Percentiles rank a stretch among this genome's conserved stretches.
Evolutionary conservation across 768 basidiomycete species (phyloP).

Genomic region (Galerina marginata): DNA sequence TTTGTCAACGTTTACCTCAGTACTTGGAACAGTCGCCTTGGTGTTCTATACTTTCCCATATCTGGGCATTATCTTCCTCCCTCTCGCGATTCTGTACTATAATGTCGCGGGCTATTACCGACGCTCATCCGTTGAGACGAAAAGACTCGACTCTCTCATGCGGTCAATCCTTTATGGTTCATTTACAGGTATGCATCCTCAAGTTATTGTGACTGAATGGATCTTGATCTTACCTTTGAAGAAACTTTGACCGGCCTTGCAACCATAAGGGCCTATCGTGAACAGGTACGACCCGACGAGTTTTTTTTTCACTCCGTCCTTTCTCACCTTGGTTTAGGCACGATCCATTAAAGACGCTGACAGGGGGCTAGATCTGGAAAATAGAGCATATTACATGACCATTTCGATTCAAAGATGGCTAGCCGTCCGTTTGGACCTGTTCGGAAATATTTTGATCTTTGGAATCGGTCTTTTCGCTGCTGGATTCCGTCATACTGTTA

Average conservation of each 20-base stretch:
- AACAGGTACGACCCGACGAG: slow-evolving; percentile 44
- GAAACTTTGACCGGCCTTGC: slow-evolving; percentile 69
- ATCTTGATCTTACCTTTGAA: slow-evolving; percentile 24
- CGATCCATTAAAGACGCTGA: slow-evolving; percentile 60
- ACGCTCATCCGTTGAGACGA: slow-evolving; percentile 65
- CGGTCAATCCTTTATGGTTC: slow-evolving; percentile 63
- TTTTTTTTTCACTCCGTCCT: neutral
- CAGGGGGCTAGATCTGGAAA: slow-evolving; percentile 59
- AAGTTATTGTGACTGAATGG: neutral
- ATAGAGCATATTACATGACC: slow-evolving; percentile 69
- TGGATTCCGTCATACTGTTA: slow-evolving; percentile 61
- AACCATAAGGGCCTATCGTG: slow-evolving; percentile 65
- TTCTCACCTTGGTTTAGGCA: slow-evolving; percentile 32
- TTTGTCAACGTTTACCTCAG: slow-evolving; percentile 32
- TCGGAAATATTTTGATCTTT: slow-evolving; percentile 72
- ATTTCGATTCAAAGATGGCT: slow-evolving; percentile 73
- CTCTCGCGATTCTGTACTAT: slow-evolving; percentile 59
- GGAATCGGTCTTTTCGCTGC: slow-evolving; percentile 76
- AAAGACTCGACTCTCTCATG: slow-evolving; percentile 67
- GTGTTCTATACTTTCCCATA: slow-evolving; percentile 74
- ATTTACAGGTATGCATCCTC: slow-evolving; percentile 49
- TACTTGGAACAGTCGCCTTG: slow-evolving; percentile 60
- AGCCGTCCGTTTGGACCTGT: slow-evolving; percentile 64
- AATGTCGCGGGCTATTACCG: slow-evolving; percentile 61
- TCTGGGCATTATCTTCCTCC: slow-evolving; percentile 67